A percentile compares a stretch with the other conserved stretches of the same genome.
These are phyloP conservation scores for Vicia faba DNA, from an alignment of 306 rosid genomes.

Conservation along the genomic window DNA sequence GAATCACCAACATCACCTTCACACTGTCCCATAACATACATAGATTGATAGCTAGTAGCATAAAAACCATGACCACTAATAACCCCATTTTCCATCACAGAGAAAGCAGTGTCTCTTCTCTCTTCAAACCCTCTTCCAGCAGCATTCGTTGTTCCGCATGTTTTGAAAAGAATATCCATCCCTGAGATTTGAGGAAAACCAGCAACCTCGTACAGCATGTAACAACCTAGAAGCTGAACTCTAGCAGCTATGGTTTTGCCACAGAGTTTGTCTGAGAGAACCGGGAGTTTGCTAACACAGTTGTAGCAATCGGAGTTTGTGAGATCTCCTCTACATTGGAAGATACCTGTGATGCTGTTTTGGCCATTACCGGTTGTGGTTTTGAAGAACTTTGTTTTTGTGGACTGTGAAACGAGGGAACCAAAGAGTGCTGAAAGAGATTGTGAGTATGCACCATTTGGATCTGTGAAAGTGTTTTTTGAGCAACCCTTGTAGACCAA, in stretches of 20 bases:
- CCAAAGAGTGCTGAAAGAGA: constrained; percentile 78
- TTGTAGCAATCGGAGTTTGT: constrained; percentile 71
- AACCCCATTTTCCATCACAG: constrained; percentile 82
- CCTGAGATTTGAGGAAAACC: constrained; percentile 92
- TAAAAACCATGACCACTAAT: constrained; percentile 81
- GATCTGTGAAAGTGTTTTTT: constrained; percentile 79
- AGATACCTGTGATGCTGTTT: constrained; percentile 68
- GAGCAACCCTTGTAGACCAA: constrained; percentile 93
- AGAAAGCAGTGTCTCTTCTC: constrained; percentile 79
- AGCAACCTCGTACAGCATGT: constrained; percentile 76
- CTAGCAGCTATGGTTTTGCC: constrained; percentile 81
- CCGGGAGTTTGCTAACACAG: constrained; percentile 83
- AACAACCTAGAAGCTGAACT: constrained; percentile 84
- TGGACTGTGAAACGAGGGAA: constrained; percentile 70
- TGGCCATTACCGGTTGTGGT: constrained; percentile 71
- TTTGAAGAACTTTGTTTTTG: constrained; percentile 73
- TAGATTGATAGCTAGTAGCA: constrained; percentile 69
- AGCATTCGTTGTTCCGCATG: constrained; percentile 65
- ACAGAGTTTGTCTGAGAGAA: constrained; percentile 57
- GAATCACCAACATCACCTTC: constrained; percentile 93
- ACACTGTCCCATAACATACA: constrained; percentile 91
- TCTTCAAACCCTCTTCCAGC: constrained; percentile 88
- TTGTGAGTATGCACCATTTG: constrained; percentile 82
- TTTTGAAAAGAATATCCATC: constrained; percentile 70
- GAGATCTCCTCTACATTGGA: constrained; percentile 97